Evolutionary conservation across 2,329 filamentous ascomycete genomes (phyloP), one percentile per base, ranked within the genome.

Genomic region (Plectosphaerella cucumerina): DNA sequence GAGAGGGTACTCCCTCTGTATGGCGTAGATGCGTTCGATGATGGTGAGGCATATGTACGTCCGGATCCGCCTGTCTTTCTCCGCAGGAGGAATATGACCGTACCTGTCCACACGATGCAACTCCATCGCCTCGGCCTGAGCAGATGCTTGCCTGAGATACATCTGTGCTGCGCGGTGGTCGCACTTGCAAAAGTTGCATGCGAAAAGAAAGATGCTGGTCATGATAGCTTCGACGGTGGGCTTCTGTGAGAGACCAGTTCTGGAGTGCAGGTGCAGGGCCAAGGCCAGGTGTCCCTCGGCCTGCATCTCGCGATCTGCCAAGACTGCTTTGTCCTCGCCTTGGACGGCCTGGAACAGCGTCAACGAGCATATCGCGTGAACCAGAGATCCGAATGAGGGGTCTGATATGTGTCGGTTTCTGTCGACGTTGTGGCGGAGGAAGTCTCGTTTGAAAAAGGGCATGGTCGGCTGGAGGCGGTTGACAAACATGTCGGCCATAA

Each of bases 181-280:
- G 5, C 34, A 18, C 17, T 37, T 34, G 35, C 35, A 48, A 18
- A 42, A 48, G 17, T 48, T 34, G 41, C 35, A 48, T 3, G 34
- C 47, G 15, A 48, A 48, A 4, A 48, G 47, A 14, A 48, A 48
- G 17, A 48, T 41, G 33, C 47, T 48, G 4, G 47, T 48, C 35
- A 48, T 42, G 1, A 48, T 37, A n/a, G 18, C 35, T 26, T 48
- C 47, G 15, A 48, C 47, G 3, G 33, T 20, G 1, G 47, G 35
- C 2, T 48, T 34, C 31, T 48, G 34, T 2, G 33, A 33, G 31
- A 31, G 41, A 22, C 31, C 34, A 11, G 35, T n/a, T 0, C 20
- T 8, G 26, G 26, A 8, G 8, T 31, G 26, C 12, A 31, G 26
- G 2, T 31, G 26, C 8, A 31, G 8, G 26, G 26, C 26, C 26